Percentiles rank a stretch among this genome's conserved stretches.
Evolutionary conservation across 2,329 filamentous ascomycete genomes (phyloP).

Genomic region (Hirsutella rhossiliensis): DNA sequence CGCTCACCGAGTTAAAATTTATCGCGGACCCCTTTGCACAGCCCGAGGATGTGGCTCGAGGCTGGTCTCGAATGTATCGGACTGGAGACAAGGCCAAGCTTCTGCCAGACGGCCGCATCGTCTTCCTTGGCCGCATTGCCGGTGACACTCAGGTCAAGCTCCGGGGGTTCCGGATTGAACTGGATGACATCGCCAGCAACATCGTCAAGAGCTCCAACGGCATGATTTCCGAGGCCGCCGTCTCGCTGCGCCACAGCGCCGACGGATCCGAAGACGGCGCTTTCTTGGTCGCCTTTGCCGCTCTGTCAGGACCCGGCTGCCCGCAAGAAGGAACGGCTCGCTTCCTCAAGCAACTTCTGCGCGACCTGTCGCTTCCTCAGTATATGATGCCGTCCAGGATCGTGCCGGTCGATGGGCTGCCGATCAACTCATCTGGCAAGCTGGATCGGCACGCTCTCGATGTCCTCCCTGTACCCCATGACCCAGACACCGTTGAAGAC

Average conservation of each 20-base stretch:
- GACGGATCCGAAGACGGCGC: not conserved
- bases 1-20: too few relatives aligned
- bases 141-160: too few relatives aligned
- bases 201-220: too few relatives aligned
- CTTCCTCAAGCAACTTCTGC: constrained; percentile 7
- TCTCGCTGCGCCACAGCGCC: not conserved
- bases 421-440: constrained; percentile 18
- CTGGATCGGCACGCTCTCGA: constrained; percentile 16
- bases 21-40: too few relatives aligned
- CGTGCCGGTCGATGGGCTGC: constrained; percentile 15
- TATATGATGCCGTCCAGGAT: constrained; percentile 22
- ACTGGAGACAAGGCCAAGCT: too few relatives aligned
- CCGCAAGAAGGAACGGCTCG: not conserved
- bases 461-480: constrained; percentile 11
- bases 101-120: too few relatives aligned
- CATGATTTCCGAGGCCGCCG: constrained; percentile 8
- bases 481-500: not conserved
- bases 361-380: constrained; percentile 13
- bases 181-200: too few relatives aligned
- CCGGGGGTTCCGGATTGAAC: too few relatives aligned
- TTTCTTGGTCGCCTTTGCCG: constrained; percentile 3
- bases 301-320: not conserved
- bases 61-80: too few relatives aligned
- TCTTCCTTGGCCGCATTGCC: too few relatives aligned
- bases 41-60: too few relatives aligned